phyloP scores from a whole-genome alignment of 148 eudicot species.

The Linanthus parryae region DNA sequence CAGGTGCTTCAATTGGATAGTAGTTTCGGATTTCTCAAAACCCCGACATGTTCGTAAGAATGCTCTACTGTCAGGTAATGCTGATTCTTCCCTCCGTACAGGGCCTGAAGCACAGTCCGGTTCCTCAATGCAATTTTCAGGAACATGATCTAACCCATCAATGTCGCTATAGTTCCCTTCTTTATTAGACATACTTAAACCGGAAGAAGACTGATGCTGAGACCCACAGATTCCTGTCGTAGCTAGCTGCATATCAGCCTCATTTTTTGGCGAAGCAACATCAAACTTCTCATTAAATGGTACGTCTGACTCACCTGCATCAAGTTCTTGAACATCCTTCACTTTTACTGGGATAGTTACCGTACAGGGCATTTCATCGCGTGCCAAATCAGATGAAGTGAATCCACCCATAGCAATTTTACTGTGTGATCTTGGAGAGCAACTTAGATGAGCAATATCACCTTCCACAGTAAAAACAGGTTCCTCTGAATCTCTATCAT shows the following conservation, averaged over 20 bases:
- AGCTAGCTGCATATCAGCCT: conserved; percentile 2
- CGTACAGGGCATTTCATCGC: conserved; percentile 12
- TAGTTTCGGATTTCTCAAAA: conserved; percentile 6
- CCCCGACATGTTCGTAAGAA: conserved; percentile 14
- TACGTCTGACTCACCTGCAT: conserved; percentile 13
- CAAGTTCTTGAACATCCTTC: conserved; percentile 11
- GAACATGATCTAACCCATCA: conserved; percentile 16
- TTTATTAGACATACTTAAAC: conserved; percentile 14
- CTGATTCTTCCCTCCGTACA: conserved; percentile 20
- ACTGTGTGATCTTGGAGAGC: conserved; percentile 19
- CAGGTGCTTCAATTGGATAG: conserved; percentile 2
- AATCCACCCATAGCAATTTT: conserved; percentile 13
- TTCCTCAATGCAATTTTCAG: conserved; percentile 8
- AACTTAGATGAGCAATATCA: conserved; percentile 15
- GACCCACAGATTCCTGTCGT: not conserved
- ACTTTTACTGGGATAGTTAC: conserved; percentile 9
- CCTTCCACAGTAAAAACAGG: conserved; percentile 16
- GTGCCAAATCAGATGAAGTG: conserved; percentile 10
- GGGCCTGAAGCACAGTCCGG: conserved; percentile 17
- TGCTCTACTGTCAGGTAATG: conserved; percentile 9
- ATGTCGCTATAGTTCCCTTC: conserved; percentile 20
- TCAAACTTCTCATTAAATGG: conserved; percentile 4
- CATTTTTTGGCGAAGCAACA: not conserved
- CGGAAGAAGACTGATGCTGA: conserved; percentile 8
- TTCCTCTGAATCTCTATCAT: conserved; percentile 12